Percentiles rank a stretch among this genome's conserved stretches.
Conservation (phyloP, 2,329 filamentous ascomycete genomes). For the Alternaria triticina region DNA sequence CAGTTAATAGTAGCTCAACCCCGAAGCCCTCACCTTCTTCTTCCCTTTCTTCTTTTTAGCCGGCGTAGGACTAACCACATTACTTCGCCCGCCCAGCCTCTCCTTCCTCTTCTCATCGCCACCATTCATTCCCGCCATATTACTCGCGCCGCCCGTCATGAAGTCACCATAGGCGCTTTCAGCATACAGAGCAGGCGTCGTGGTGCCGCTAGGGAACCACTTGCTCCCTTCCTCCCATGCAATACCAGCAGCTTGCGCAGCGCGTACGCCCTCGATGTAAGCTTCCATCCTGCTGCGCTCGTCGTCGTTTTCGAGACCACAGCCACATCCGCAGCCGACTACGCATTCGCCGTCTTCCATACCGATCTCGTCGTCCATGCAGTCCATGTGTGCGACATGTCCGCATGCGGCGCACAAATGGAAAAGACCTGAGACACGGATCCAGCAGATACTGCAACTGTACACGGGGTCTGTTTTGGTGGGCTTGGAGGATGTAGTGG, state of each 20-base stretch:
- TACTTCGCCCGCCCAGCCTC: slow-evolving; percentile 9
- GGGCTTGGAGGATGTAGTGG: slow-evolving; percentile 15
- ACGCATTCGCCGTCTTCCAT: slow-evolving; percentile 39
- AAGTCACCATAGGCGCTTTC: slow-evolving; percentile 25
- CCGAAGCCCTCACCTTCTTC: slow-evolving; percentile 34
- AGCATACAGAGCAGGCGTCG: slow-evolving; percentile 22
- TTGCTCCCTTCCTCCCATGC: slow-evolving; percentile 36
- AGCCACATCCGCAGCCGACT: slow-evolving; percentile 39
- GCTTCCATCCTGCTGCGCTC: slow-evolving; percentile 36
- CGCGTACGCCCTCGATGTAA: slow-evolving; percentile 37
- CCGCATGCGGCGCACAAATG: slow-evolving; percentile 45
- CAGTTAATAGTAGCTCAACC: slow-evolving; percentile 38
- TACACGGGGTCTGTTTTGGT: slow-evolving; percentile 30
- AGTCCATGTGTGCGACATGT: slow-evolving; percentile 47
- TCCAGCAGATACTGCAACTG: slow-evolving; percentile 49
- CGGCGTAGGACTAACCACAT: slow-evolving; percentile 23
- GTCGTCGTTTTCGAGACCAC: slow-evolving; percentile 35
- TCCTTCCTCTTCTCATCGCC: slow-evolving; percentile 19
- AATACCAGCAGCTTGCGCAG: slow-evolving; percentile 31
- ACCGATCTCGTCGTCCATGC: slow-evolving; percentile 35
- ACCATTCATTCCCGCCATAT: slow-evolving; percentile 12
- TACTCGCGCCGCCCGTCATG: slow-evolving; percentile 24
- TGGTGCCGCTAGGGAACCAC: slow-evolving; percentile 31
- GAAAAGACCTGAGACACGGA: slow-evolving; percentile 45
- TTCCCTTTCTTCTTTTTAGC: slow-evolving; percentile 31